phyloP scores from a whole-genome alignment of 768 basidiomycete species.

The Boletus pseudo-olivaceus region DNA sequence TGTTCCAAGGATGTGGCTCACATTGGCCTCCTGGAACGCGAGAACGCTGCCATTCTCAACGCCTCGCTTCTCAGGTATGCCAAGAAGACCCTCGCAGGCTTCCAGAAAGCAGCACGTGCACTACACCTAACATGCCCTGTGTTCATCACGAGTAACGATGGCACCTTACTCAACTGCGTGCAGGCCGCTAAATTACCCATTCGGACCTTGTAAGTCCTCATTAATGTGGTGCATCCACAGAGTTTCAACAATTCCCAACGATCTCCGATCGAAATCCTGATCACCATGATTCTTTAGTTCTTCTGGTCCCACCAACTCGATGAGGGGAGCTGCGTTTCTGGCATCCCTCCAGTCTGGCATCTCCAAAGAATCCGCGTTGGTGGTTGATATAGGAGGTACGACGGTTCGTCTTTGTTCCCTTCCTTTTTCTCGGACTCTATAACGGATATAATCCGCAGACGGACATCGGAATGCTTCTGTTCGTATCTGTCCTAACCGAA shows the following conservation, averaged over 20 bases:
- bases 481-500: slow-evolving; percentile 10
- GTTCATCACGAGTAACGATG: slow-evolving; percentile 61
- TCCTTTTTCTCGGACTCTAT: slow-evolving; percentile 6
- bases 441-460: slow-evolving; percentile 31
- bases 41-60: slow-evolving; percentile 67
- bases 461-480: slow-evolving; percentile 58
- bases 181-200: slow-evolving; percentile 57
- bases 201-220: slow-evolving; percentile 47
- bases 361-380: slow-evolving; percentile 41
- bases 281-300: slow-evolving; percentile 25
- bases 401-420: slow-evolving; percentile 34
- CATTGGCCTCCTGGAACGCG: slow-evolving; percentile 58
- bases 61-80: slow-evolving; percentile 62
- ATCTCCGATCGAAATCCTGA: slow-evolving; percentile 7
- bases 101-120: slow-evolving; percentile 46
- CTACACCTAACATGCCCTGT: slow-evolving; percentile 48
- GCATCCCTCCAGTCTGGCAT: slow-evolving; percentile 39
- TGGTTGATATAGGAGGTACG: slow-evolving; percentile 64
- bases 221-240: slow-evolving; percentile 8
- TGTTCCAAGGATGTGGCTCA: slow-evolving; percentile 56
- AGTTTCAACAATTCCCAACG: neutral
- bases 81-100: slow-evolving; percentile 50
- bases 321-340: slow-evolving; percentile 64
- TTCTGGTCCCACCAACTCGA: slow-evolving; percentile 64
- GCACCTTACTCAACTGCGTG: slow-evolving; percentile 47